These are phyloP conservation scores for Hypoxylon sp. DNA, from an alignment of 2,329 filamentous ascomycete species.

Conservation along the genomic window DNA sequence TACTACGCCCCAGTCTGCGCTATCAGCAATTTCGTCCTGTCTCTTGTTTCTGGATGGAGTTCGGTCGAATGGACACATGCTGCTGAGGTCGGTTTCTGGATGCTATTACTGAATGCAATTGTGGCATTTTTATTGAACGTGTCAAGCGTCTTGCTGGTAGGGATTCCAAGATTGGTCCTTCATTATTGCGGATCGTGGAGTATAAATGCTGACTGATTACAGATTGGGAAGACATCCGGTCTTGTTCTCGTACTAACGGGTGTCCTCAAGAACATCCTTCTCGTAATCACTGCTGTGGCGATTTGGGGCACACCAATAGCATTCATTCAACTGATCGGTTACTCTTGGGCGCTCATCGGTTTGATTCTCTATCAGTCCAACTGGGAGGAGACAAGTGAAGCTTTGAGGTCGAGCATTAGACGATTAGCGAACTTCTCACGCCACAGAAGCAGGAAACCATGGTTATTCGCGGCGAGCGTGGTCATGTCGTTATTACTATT, in stretches of 20 bases:
- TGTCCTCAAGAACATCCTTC: slow-evolving; percentile 89
- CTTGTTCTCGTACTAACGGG: slow-evolving; percentile 88
- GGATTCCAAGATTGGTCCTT: slow-evolving; percentile 52
- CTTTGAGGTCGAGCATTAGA: slow-evolving; percentile 9
- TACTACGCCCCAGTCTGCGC: slow-evolving; percentile 91
- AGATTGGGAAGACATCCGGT: slow-evolving; percentile 91
- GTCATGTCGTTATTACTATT: slow-evolving; percentile 20
- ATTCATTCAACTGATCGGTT: slow-evolving; percentile 81
- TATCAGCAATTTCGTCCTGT: slow-evolving; percentile 80
- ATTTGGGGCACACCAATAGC: slow-evolving; percentile 83
- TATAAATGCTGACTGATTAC: slow-evolving; percentile 24
- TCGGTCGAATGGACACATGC: slow-evolving; percentile 65
- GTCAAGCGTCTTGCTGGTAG: slow-evolving; percentile 87
- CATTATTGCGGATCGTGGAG: not conserved
- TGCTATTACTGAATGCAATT: slow-evolving; percentile 80
- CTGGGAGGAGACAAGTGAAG: slow-evolving; percentile 36
- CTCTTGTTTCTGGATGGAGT: slow-evolving; percentile 39
- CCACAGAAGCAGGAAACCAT: slow-evolving; percentile 10
- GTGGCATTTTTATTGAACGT: slow-evolving; percentile 87
- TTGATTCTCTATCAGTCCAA: slow-evolving; percentile 65
- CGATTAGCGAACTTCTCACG: slow-evolving; percentile 4
- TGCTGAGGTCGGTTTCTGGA: slow-evolving; percentile 77
- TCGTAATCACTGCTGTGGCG: slow-evolving; percentile 81
- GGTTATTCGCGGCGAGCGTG: slow-evolving; percentile 16
- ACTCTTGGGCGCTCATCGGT: slow-evolving; percentile 75